phyloP scores from a whole-genome alignment of 2,329 filamentous ascomycete species.

The Tolypocladium tundrense region DNA sequence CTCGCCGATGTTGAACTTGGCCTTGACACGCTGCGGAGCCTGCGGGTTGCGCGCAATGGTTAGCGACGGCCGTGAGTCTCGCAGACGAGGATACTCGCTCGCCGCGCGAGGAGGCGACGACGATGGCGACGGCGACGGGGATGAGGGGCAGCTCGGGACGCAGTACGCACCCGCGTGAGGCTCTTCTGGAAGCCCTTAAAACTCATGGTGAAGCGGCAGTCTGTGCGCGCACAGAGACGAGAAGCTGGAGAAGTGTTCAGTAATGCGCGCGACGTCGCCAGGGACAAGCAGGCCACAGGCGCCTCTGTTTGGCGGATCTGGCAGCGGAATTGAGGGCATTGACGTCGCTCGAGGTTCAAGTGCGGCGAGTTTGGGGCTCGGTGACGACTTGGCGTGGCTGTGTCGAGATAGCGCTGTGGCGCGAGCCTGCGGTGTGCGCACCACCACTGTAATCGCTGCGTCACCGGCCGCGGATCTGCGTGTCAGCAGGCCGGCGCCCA shows the following conservation, averaged over 20 bases:
- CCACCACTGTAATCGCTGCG: not conserved
- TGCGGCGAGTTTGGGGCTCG: not conserved
- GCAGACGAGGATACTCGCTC: not conserved
- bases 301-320: not conserved
- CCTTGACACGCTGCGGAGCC: conserved; percentile 87
- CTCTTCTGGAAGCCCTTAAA: conserved; percentile 94
- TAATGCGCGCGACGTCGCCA: not conserved
- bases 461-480: not conserved
- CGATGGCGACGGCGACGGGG: conserved; percentile 4
- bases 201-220: conserved; percentile 55
- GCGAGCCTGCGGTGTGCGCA: not conserved
- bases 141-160: conserved; percentile 17
- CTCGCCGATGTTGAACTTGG: conserved; percentile 91
- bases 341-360: not conserved
- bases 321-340: not conserved
- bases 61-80: not conserved
- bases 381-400: conserved; percentile 7
- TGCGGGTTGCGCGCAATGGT: conserved; percentile 12
- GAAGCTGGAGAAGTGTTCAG: not conserved
- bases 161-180: conserved; percentile 66
- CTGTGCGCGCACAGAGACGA: not conserved
- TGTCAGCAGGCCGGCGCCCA: not conserved
- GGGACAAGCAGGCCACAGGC: not conserved
- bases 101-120: not conserved
- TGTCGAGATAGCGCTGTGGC: conserved; percentile 1